A percentile compares a stretch with the other conserved stretches of the same genome.
Evolutionary conservation across 495 filamentous ascomycete species (phyloP).

Genomic region (Aspergillus ostianus): DNA sequence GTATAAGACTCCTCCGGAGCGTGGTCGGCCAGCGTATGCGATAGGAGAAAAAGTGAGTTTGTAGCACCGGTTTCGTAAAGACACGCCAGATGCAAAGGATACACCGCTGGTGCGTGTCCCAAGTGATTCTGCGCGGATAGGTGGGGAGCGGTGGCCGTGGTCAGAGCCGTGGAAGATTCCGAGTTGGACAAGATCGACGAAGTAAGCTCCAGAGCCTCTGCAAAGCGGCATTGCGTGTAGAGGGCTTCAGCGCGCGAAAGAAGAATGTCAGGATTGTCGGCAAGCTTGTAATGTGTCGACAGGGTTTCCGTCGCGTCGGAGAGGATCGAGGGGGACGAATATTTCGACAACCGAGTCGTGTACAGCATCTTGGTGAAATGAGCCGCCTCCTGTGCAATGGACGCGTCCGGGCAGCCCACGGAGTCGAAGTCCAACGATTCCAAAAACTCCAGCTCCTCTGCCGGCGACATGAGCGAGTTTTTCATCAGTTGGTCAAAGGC

Average conservation of each 20-base stretch:
- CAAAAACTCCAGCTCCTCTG: conserved; percentile 92
- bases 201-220: conserved; percentile 79
- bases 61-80: conserved; percentile 83
- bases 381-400: conserved; percentile 73
- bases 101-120: conserved; percentile 83
- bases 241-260: conserved; percentile 89
- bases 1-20: conserved; percentile 87
- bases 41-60: conserved; percentile 85
- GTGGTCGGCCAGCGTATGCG: conserved; percentile 91
- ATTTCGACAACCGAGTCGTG: conserved; percentile 94
- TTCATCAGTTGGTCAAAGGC: conserved; percentile 98
- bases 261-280: conserved; percentile 84
- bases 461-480: conserved; percentile 95
- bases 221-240: conserved; percentile 93
- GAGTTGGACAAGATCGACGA: conserved; percentile 68
- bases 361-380: conserved; percentile 97
- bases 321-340: conserved; percentile 81
- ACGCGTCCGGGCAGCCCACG: conserved; percentile 59
- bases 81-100: conserved; percentile 90
- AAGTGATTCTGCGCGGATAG: conserved; percentile 53
- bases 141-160: conserved; percentile 18
- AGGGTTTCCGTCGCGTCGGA: conserved; percentile 86
- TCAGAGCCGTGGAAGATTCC: conserved; percentile 29
- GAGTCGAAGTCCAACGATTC: conserved; percentile 89
- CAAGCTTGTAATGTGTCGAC: conserved; percentile 87